Evolutionary conservation across 2,329 filamentous ascomycete genomes (phyloP), one percentile per base, ranked within the genome.

Genomic region (Cladosporium sp.): DNA sequence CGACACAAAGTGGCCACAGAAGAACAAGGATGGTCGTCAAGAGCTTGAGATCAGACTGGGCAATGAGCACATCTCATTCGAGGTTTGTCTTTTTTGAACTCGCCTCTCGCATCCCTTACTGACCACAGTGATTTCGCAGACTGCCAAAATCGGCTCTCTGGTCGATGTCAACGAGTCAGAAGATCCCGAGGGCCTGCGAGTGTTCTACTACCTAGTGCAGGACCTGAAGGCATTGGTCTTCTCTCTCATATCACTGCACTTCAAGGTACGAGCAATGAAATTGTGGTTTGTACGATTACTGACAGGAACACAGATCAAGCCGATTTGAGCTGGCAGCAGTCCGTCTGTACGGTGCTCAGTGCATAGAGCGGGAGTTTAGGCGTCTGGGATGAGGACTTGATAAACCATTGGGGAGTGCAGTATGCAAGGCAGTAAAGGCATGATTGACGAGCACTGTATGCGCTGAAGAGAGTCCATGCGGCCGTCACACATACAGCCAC

Each of bases 181-280:
- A 61, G 95, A 99, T 76, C 95, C 95, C 1, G 95, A 99, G 80
- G 95, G 95, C 33, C 86, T 99, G 14, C 88, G 95, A 59, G 95
- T 99, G 3, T 99, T 99, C 80, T 99, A 99, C 83, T 99, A 99
- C 76, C 88, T 99, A 8, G 94, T 98, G 5, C 95, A 99, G 77
- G 95, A 99, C 76, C 82, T 99, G 29, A 99, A 98, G 81, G 95
- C 95, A 0, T 84, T 99, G 44, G 92, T 99, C 3, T 99, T 99
- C 79, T 97, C 94, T 63, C 81, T 99, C 70, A 99, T 98, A 73
- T 92, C 92, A 2, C 85, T 99, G 69, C 95, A 99, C 81, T 99
- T 99, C 84, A 99, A 99, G 89, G 88, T 88, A 76, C 56, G 71
- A 23, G 21, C 37, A 44, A 5, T 23, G 21, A 6, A 28, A 2